Evolutionary conservation across 208 protist species (phyloP), one percentile per base, ranked within the genome.

Genomic region (Angomonas desouzai): DNA sequence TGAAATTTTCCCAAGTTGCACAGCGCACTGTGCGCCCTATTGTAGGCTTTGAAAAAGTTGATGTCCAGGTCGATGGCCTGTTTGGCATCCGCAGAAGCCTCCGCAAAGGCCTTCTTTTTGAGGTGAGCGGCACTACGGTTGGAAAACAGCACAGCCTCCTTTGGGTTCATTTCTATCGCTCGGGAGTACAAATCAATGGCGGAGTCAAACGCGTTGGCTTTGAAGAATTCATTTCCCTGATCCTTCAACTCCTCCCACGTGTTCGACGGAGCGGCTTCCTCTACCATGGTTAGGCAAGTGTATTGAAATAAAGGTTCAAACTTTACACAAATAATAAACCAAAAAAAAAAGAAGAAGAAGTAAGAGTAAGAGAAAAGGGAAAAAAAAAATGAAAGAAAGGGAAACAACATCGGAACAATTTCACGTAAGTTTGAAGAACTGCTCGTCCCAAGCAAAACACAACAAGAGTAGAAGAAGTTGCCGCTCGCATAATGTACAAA

Each of bases 71-170:
- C 70, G 7, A 97, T 75, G 1, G 91, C 85, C 47, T 71, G 80
- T 30, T 77, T 70, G 7, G 88, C 91, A 53, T 98, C 89, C 7
- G 60, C 56, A 7, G 71, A 62, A 7, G 87, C 89, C 27, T 73
- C 57, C 9, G 66, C 47, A 65, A 80, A 89, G 34, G 91, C 70
- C 0, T 64, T 64, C 43, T 79, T 66, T 49, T 91, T 75, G 27
- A 91, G 67, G 72, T 93, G 92, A 55, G 81, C 85, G 34, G 95
- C 94, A 43, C 85, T 93, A 56, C 96, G 81, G 75, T 98, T 98
- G 40, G 85, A 95, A 70, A 91, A 97, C 18, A 98, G 72, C 20
- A 97, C 83, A 27, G 96, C 72, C 71, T 85, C 73, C 16, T 63
- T 40, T 20, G 65, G 57, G 11, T 86, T 80, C 0, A 66, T 60